Evolutionary conservation across 2,329 filamentous ascomycete genomes (phyloP), one percentile per base, ranked within the genome.

Genomic region (Trichophyton verrucosum): DNA sequence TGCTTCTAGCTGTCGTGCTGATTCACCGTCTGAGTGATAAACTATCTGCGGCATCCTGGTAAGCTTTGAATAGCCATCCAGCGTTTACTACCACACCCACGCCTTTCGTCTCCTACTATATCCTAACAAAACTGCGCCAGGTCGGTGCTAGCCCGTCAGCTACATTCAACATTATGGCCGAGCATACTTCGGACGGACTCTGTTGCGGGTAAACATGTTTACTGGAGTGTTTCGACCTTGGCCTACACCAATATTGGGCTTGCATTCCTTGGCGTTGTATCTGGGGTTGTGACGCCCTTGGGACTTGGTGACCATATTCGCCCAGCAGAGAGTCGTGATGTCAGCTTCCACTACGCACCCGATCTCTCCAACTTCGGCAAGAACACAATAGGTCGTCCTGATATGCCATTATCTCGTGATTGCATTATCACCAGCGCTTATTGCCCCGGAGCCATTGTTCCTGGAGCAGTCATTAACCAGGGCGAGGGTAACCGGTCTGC

Each of bases 261-360:
- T 9, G 46, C 46, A 30, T 13, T 51, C 11, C 44, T 69, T 44
- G 65, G 62, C 15, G 63, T 73, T 0, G 55, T 73, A 7, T 70
- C 78, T 1, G 73, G 75, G 22, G 70, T 80, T 2, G 68, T 79
- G 2, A 79, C 77, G 0, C 77, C 78, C 0, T 66, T 80, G 3
- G 78, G 78, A 0, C 68, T 80, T 0, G 74, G 75, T 49, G 73
- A 79, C 4, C 65, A 68, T 3, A 63, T 77, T 33, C 67, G 66
- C 0, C 66, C 67, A 0, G 57, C 57, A 2, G 17, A 60, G 0
- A 62, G 67, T 1, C 61, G 64, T 5, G 59, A 63, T 2, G 36
- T 63, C 0, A 51, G 62, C 0, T 51, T 51, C 24, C 20, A 13
- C 8, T 51, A 51, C 13, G 46, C 22, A 11, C 46, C 46, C 13